Conservation (phyloP, 352 stramenopile genomes). For the Phytophthora pseudosyringae region DNA sequence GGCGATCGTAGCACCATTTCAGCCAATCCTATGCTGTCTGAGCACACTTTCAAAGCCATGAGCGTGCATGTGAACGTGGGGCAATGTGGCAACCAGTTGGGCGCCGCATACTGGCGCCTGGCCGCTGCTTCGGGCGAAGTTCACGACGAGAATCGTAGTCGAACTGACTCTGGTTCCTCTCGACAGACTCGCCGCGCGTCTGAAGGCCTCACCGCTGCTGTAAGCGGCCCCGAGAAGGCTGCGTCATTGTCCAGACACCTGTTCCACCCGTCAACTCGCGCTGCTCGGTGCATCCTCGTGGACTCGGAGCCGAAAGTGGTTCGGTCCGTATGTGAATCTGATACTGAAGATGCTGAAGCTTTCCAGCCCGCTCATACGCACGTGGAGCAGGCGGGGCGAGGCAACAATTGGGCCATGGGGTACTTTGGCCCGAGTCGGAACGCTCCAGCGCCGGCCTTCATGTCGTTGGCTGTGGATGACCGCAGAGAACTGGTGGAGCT, state of each 20-base stretch:
- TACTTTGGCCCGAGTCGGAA: conserved; percentile 51
- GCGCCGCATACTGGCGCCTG: conserved; percentile 76
- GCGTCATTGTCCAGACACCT: conserved; percentile 46
- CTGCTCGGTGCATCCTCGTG: conserved; percentile 76
- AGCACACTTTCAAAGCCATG: conserved; percentile 34
- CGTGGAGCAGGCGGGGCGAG: conserved; percentile 73
- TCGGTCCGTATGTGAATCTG: conserved; percentile 33
- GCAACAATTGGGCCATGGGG: conserved; percentile 92
- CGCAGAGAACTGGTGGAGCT: conserved; percentile 62
- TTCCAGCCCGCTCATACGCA: conserved; percentile 57
- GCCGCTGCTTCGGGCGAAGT: conserved; percentile 7
- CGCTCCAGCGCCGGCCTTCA: conserved; percentile 31
- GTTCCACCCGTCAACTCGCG: conserved; percentile 48
- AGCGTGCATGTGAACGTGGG: conserved; percentile 72
- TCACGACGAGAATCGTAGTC: conserved; percentile 2
- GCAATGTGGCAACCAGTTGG: conserved; percentile 82
- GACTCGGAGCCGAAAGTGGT: conserved; percentile 85
- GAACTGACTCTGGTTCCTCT: not conserved
- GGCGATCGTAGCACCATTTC: not conserved
- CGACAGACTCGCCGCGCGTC: conserved; percentile 3
- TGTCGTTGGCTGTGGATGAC: conserved; percentile 40
- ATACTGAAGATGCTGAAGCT: not conserved
- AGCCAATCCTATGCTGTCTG: conserved; percentile 12
- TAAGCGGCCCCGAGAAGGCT: conserved; percentile 9
- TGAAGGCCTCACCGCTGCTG: not conserved